phyloP scores from a whole-genome alignment of 768 basidiomycete species.

The Suillus variegatus region DNA sequence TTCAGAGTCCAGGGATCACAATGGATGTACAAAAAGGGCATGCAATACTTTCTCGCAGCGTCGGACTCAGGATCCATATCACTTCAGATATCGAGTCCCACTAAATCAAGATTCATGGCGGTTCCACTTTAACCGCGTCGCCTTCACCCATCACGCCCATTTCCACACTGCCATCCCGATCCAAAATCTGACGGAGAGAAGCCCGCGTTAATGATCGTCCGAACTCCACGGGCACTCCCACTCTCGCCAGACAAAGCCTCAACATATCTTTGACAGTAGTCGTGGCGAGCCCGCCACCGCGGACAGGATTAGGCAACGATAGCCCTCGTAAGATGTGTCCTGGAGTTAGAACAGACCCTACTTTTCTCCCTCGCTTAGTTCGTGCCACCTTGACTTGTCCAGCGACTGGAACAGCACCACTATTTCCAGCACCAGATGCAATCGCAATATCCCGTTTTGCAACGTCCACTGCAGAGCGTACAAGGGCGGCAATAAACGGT shows the following conservation, averaged over 20 bases:
- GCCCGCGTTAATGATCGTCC: conserved; percentile 9
- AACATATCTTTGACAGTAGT: conserved; percentile 17
- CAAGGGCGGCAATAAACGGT: conserved; percentile 34
- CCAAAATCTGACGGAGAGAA: neutral
- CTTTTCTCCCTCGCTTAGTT: conserved; percentile 24
- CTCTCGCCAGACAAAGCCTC: conserved; percentile 30
- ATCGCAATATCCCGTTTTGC: conserved; percentile 33
- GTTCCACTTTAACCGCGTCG: neutral
- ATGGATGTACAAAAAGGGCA: neutral
- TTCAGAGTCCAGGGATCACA: neutral
- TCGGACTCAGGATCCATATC: neutral
- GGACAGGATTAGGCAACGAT: conserved; percentile 13
- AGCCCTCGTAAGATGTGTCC: conserved; percentile 43
- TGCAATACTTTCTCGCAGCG: neutral
- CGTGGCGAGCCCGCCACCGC: conserved; percentile 8
- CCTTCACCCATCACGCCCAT: too few species aligned
- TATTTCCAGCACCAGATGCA: conserved; percentile 13
- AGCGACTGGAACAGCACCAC: conserved; percentile 17
- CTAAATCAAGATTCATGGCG: neutral
- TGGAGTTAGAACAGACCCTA: conserved; percentile 36
- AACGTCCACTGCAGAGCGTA: conserved; percentile 34
- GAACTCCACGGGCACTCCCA: conserved; percentile 31
- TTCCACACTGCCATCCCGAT: neutral
- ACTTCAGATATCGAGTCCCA: neutral
- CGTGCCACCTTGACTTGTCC: conserved; percentile 20